Evolutionary conservation across 179 eudicot species (phyloP).

Genomic region (Silene noctiflora): DNA sequence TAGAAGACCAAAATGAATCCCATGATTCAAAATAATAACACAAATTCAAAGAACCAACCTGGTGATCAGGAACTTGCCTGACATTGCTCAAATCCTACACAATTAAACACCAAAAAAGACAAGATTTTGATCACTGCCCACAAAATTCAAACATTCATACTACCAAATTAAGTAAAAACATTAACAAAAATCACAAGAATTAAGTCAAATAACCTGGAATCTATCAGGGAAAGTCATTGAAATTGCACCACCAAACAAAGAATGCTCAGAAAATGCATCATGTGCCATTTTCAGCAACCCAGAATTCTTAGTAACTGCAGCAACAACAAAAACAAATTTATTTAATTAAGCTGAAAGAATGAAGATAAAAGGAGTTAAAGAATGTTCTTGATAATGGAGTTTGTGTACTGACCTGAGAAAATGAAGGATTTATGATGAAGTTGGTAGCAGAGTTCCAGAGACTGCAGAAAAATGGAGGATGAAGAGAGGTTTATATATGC

Average conservation of each 20-base stretch:
- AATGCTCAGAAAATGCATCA: slow-evolving; percentile 32
- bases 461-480: not conserved
- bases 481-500: not conserved
- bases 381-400: not conserved
- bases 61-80: slow-evolving; percentile 38
- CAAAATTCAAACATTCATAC: not conserved
- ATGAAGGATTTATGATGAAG: not conserved
- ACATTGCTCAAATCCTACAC: slow-evolving; percentile 65
- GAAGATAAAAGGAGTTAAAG: too few species aligned
- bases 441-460: not conserved
- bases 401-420: not conserved
- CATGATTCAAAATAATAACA: not conserved
- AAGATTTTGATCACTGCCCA: slow-evolving; percentile 20
- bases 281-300: slow-evolving; percentile 31
- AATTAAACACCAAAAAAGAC: slow-evolving; percentile 9
- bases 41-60: slow-evolving; percentile 41
- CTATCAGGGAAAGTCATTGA: slow-evolving; percentile 53
- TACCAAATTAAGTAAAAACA: not conserved
- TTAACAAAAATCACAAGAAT: not conserved
- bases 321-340: not conserved
- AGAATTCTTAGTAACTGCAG: not conserved
- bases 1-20: not conserved
- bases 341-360: not conserved
- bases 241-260: slow-evolving; percentile 71
- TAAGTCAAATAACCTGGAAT: slow-evolving; percentile 51